These are phyloP conservation scores for Epichloe bromicola DNA, from an alignment of 2,329 filamentous ascomycete genomes.

Conservation along the genomic window DNA sequence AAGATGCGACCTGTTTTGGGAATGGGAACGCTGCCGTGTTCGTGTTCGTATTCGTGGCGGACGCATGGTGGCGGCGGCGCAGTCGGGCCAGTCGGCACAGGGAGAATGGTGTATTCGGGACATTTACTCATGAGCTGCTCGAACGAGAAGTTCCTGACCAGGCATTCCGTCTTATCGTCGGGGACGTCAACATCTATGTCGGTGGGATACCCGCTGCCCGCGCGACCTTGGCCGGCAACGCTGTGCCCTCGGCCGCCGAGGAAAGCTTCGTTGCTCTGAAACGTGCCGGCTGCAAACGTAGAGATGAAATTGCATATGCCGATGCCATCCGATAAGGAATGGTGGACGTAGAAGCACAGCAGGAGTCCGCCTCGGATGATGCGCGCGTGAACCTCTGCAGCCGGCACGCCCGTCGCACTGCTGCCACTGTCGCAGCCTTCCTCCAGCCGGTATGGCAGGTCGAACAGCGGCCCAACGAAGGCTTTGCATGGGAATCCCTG, in stretches of 20 bases:
- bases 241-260: background rate
- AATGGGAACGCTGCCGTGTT: conserved; percentile 8
- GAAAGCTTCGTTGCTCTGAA: background rate
- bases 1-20: conserved; percentile 26
- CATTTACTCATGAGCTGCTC: conserved; percentile 17
- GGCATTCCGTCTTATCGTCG: conserved; percentile 11
- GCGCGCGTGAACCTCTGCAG: conserved; percentile 24
- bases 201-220: background rate
- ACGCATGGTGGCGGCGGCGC: background rate
- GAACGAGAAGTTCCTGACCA: conserved; percentile 11
- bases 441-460: conserved; percentile 5
- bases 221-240: background rate
- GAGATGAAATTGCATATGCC: conserved; percentile 26
- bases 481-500: conserved; percentile 17
- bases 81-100: conserved; percentile 23
- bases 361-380: conserved; percentile 24
- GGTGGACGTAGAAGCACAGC: conserved; percentile 27
- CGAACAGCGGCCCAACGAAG: conserved; percentile 17
- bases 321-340: conserved; percentile 28
- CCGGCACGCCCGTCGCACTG: conserved; percentile 17
- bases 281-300: conserved; percentile 21
- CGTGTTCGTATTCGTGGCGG: conserved; percentile 10
- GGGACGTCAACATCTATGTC: conserved; percentile 7
- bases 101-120: conserved; percentile 25
- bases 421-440: background rate